Evolutionary conservation across 1,284 basidiomycete genomes (phyloP).

Genomic region (Takashimella koratensis): DNA sequence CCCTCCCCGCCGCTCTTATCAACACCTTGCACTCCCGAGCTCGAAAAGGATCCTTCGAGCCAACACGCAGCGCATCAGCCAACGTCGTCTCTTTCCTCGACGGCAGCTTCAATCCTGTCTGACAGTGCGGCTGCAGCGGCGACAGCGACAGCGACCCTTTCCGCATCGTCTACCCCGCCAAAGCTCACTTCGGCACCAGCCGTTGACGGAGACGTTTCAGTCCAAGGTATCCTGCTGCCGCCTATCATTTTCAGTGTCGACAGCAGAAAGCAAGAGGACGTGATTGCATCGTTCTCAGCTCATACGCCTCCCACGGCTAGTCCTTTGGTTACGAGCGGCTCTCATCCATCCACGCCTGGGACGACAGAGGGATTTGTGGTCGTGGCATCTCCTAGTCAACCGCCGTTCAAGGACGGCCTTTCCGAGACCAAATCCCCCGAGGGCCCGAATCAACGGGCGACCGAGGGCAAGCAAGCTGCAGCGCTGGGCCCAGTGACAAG

Average conservation of each 20-base stretch:
- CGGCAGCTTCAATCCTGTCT: not conserved
- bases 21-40: not conserved
- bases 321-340: not conserved
- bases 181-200: not conserved
- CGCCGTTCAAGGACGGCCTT: too few species aligned
- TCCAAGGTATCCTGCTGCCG: not conserved
- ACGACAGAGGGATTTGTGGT: too few species aligned
- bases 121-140: too few species aligned
- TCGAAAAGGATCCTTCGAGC: not conserved
- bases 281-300: not conserved
- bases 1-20: not conserved
- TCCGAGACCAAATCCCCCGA: too few species aligned
- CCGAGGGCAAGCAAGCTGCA: too few species aligned
- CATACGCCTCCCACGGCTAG: not conserved
- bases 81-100: not conserved
- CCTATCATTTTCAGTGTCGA: not conserved
- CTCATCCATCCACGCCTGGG: too few species aligned
- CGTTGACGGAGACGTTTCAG: not conserved
- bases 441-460: too few species aligned
- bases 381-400: too few species aligned
- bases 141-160: not conserved
- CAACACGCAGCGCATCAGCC: not conserved
- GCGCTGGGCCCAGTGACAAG: too few species aligned
- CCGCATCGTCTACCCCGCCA: not conserved
- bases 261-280: not conserved